These are phyloP conservation scores for Prinsepia uniflora DNA, from an alignment of 306 rosid genomes.

Conservation along the genomic window DNA sequence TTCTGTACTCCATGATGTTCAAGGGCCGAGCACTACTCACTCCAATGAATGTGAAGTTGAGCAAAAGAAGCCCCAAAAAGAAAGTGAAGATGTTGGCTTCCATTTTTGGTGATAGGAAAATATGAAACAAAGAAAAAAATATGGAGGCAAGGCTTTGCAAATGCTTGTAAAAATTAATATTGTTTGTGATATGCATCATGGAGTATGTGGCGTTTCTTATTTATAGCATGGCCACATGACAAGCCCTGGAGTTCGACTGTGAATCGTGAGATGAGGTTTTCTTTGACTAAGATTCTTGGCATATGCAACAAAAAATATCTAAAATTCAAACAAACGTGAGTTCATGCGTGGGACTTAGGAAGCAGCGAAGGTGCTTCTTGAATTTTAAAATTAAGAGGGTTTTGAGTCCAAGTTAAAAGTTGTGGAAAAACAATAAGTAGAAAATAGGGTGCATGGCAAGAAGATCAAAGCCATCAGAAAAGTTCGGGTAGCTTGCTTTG, in stretches of 20 bases:
- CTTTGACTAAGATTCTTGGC: conserved; percentile 7
- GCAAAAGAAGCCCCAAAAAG: conserved; percentile 23
- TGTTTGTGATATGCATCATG: neutral
- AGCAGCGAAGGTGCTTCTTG: conserved; percentile 16
- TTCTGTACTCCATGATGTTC: conserved; percentile 16
- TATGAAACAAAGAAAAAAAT: neutral
- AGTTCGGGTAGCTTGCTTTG: conserved; percentile 1
- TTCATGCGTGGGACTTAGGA: conserved; percentile 10
- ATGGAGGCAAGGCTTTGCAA: neutral
- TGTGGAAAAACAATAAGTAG: neutral
- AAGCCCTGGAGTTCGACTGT: neutral
- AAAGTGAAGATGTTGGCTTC: conserved; percentile 15
- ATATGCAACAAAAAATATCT: neutral
- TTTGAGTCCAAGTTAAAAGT: conserved; percentile 21
- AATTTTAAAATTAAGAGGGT: neutral
- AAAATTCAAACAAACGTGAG: conserved; percentile 16
- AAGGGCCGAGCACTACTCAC: conserved; percentile 54
- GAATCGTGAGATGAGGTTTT: neutral
- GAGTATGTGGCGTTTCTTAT: neutral
- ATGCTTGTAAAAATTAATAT: neutral
- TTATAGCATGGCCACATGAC: conserved; percentile 2
- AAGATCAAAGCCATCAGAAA: conserved; percentile 11
- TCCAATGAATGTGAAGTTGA: conserved; percentile 22
- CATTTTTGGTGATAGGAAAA: conserved; percentile 13
- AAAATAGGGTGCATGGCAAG: no score